A percentile compares a stretch with the other conserved stretches of the same genome.
phyloP scores from a whole-genome alignment of 306 rosid species.

The Cicer yamashitae region DNA sequence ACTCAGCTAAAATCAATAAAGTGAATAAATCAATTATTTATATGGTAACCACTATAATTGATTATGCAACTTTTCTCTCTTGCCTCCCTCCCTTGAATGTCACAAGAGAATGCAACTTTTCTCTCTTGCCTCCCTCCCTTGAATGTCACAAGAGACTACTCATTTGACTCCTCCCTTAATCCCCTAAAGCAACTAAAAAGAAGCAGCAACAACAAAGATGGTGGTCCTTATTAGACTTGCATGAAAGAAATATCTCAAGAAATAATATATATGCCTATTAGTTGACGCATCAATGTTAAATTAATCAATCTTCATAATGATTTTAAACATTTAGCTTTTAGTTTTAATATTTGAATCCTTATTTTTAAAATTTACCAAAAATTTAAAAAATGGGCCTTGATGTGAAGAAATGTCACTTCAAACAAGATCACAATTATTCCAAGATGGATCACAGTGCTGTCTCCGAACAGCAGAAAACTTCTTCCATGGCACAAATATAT shows the following conservation, averaged over 20 bases:
- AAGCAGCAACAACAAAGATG: background rate
- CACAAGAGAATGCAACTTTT: too few relatives aligned
- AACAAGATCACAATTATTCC: background rate
- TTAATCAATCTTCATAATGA: background rate
- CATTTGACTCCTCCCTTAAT: too few relatives aligned
- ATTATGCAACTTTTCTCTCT: too few relatives aligned
- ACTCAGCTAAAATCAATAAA: too few relatives aligned
- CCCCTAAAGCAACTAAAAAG: too few relatives aligned
- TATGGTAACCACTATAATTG: too few relatives aligned
- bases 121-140: too few relatives aligned
- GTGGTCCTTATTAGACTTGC: background rate
- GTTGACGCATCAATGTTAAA: background rate
- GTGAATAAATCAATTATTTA: too few relatives aligned
- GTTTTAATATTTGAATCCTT: background rate
- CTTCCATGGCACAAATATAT: background rate
- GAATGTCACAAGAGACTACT: too few relatives aligned
- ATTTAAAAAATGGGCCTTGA: background rate
- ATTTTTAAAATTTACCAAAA: background rate
- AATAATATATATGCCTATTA: background rate
- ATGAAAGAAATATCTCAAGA: background rate
- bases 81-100: too few relatives aligned
- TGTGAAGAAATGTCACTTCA: background rate
- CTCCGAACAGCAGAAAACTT: background rate
- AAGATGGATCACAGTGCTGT: background rate
- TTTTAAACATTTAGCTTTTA: background rate